Evolutionary conservation across 129 eudicot genomes (phyloP).

Genomic region (Tagetes erecta): DNA sequence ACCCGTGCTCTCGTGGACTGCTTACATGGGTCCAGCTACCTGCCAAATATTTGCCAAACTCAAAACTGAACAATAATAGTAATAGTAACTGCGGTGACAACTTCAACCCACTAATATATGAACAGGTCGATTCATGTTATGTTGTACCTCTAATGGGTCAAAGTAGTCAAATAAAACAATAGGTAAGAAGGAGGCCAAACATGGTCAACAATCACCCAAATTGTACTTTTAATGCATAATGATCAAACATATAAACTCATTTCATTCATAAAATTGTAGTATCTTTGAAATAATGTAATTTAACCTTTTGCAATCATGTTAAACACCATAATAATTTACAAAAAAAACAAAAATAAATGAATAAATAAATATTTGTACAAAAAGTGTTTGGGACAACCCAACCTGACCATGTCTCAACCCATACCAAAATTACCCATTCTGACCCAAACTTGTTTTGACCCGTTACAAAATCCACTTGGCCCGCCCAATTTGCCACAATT

Average conservation of each 20-base stretch:
- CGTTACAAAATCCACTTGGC: not conserved
- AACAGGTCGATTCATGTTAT: not conserved
- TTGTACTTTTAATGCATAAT: constrained; percentile 2
- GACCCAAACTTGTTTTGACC: not conserved
- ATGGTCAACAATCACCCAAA: constrained; percentile 8
- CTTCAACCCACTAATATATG: constrained; percentile 1
- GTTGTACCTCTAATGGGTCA: not conserved
- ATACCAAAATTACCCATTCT: not conserved
- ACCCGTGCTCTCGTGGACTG: constrained; percentile 81
- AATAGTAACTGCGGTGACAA: not conserved
- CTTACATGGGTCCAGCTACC: constrained; percentile 75
- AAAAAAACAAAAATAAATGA: too few relatives aligned
- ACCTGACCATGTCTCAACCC: not conserved
- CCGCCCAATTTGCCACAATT: not conserved
- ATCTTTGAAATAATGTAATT: not conserved
- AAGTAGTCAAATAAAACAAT: not conserved
- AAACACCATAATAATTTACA: not conserved
- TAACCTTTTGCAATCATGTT: not conserved
- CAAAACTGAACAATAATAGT: not conserved
- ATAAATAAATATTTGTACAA: not conserved
- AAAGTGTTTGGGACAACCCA: not conserved
- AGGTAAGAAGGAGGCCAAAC: not conserved
- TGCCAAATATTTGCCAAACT: constrained; percentile 26
- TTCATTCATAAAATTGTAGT: not conserved
- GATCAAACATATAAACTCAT: not conserved